These are phyloP conservation scores for Microsporum ferrugineum DNA, from an alignment of 2,329 filamentous ascomycete genomes.

Conservation along the genomic window DNA sequence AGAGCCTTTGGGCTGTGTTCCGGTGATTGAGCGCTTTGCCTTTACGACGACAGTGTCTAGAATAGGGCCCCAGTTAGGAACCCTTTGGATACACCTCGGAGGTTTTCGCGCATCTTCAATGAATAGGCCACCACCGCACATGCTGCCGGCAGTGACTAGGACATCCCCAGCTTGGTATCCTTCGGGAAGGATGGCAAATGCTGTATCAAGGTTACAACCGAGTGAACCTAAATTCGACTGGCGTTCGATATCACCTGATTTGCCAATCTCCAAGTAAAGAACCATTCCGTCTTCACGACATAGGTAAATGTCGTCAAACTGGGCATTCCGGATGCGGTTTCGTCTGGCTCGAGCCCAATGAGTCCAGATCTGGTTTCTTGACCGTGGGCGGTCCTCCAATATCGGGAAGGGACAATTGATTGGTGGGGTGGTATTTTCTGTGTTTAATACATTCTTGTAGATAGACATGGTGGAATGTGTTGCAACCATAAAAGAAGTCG, in stretches of 20 bases:
- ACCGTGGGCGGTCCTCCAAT: constrained; percentile 19
- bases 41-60: constrained; percentile 35
- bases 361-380: constrained; percentile 54
- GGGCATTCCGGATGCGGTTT: constrained; percentile 48
- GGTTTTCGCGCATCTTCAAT: constrained; percentile 51
- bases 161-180: constrained; percentile 59
- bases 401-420: constrained; percentile 23
- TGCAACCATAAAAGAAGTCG: constrained; percentile 59
- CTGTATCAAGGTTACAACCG: constrained; percentile 63
- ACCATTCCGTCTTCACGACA: constrained; percentile 79
- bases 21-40: constrained; percentile 15
- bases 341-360: constrained; percentile 73
- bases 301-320: constrained; percentile 70
- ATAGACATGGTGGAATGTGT: constrained; percentile 47
- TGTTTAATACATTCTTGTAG: constrained; percentile 33
- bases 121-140: constrained; percentile 66
- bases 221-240: constrained; percentile 52
- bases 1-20: neutral
- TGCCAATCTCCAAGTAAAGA: constrained; percentile 57
- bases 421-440: constrained; percentile 14
- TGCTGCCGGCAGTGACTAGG: constrained; percentile 67
- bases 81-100: constrained; percentile 45
- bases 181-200: constrained; percentile 61
- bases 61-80: constrained; percentile 51
- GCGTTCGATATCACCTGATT: constrained; percentile 43